Evolutionary conservation across 2,329 filamentous ascomycete species (phyloP).

Genomic region (Grosmannia penicillata): DNA sequence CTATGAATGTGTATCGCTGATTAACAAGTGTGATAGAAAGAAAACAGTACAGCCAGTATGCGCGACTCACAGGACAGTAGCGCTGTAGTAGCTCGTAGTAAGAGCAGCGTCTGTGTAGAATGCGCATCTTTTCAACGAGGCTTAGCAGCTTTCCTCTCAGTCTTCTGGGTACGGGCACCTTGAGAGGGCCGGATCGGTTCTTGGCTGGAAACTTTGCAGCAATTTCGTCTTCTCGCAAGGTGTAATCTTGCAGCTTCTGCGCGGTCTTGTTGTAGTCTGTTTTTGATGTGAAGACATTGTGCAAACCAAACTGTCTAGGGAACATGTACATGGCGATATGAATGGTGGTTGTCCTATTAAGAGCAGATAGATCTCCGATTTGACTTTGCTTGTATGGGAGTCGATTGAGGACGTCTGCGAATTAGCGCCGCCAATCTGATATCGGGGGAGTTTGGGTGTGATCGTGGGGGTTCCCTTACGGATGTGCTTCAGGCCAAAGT

Average conservation of each 20-base stretch:
- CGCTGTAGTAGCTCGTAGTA: conserved; percentile 66
- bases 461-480: conserved; percentile 46
- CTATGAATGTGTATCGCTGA: background rate
- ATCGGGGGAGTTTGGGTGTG: too few species aligned
- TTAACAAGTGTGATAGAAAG: too few species aligned
- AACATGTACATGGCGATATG: conserved; percentile 89
- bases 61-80: conserved; percentile 65
- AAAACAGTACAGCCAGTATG: conserved; percentile 4
- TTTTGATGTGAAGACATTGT: conserved; percentile 76
- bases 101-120: conserved; percentile 57
- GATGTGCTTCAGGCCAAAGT: conserved; percentile 65
- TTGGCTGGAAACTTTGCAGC: conserved; percentile 16
- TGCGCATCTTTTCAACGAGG: conserved; percentile 54
- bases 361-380: background rate
- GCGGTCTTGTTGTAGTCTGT: conserved; percentile 50
- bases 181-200: conserved; percentile 6
- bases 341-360: conserved; percentile 38
- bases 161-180: conserved; percentile 42
- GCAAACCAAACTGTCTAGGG: conserved; percentile 73
- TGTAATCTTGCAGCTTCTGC: conserved; percentile 73
- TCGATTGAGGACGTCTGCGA: conserved; percentile 65
- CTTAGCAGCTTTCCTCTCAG: conserved; percentile 46
- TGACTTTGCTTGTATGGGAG: conserved; percentile 26
- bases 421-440: too few species aligned
- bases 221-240: conserved; percentile 73